These are phyloP conservation scores for Epichloe sylvatica DNA, from an alignment of 2,329 filamentous ascomycete genomes.

Conservation along the genomic window DNA sequence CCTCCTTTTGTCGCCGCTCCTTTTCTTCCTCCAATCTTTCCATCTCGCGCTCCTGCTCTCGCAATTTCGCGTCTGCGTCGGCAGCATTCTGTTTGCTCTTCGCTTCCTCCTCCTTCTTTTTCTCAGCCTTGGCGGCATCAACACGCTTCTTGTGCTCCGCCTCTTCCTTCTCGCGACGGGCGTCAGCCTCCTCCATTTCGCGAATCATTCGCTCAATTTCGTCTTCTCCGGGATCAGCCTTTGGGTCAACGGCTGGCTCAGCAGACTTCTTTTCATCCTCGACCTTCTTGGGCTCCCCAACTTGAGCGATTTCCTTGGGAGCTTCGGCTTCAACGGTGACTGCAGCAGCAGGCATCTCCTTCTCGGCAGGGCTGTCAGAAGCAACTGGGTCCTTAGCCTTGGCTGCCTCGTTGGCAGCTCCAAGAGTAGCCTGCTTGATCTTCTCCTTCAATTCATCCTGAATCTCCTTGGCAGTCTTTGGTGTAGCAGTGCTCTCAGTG, in stretches of 20 bases:
- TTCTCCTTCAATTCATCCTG: conserved; percentile 71
- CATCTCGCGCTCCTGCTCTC: conserved; percentile 59
- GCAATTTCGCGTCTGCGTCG: conserved; percentile 51
- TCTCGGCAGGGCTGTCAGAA: conserved; percentile 17
- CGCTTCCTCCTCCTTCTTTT: conserved; percentile 37
- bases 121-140: conserved; percentile 30
- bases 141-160: conserved; percentile 32
- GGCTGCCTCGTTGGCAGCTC: conserved; percentile 16
- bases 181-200: conserved; percentile 47
- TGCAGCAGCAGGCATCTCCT: conserved; percentile 3
- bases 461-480: conserved; percentile 69
- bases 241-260: conserved; percentile 19
- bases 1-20: conserved; percentile 39
- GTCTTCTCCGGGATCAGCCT: conserved; percentile 35
- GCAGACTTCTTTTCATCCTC: conserved; percentile 14
- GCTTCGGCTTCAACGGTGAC: background rate
- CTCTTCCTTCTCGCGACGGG: conserved; percentile 34
- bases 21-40: conserved; percentile 59
- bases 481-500: conserved; percentile 51
- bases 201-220: conserved; percentile 46
- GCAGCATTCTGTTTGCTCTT: conserved; percentile 32
- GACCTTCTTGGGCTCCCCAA: background rate
- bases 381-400: conserved; percentile 15
- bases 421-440: conserved; percentile 48
- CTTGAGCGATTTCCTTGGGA: conserved; percentile 1